Percentiles rank a stretch among this genome's conserved stretches.
phyloP scores from a whole-genome alignment of 768 basidiomycete species.

The Russula lepida region DNA sequence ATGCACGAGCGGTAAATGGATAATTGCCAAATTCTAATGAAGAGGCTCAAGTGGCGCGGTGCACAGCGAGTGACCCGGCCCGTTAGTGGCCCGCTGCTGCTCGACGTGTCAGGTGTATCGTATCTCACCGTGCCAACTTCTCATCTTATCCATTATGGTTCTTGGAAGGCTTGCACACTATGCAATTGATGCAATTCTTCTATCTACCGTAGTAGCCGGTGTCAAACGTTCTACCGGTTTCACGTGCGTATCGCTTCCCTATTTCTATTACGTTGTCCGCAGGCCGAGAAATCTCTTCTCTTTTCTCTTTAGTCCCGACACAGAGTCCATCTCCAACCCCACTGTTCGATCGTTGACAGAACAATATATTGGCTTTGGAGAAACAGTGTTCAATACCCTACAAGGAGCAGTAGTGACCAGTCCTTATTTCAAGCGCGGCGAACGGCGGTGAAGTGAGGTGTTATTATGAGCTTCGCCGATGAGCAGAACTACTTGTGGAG shows the following conservation, averaged over 20 bases:
- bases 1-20: too few species aligned
- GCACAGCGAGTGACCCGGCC: too few species aligned
- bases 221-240: constrained; percentile 87
- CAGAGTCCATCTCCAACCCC: constrained; percentile 63
- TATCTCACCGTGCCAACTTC: not conserved
- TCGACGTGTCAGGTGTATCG: not conserved
- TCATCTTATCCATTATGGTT: constrained; percentile 27
- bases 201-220: constrained; percentile 88
- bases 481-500: not conserved
- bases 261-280: constrained; percentile 9
- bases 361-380: constrained; percentile 77
- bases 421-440: constrained; percentile 63
- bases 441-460: constrained; percentile 28
- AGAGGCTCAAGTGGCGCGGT: too few species aligned
- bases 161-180: constrained; percentile 78
- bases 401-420: constrained; percentile 84
- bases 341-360: constrained; percentile 71
- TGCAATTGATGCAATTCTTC: constrained; percentile 70
- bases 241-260: constrained; percentile 48
- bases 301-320: constrained; percentile 48
- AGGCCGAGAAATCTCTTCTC: not conserved
- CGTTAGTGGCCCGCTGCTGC: too few species aligned
- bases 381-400: constrained; percentile 79
- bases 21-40: too few species aligned
- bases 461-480: not conserved